These are phyloP conservation scores for Inga laurina DNA, from an alignment of 306 rosid species.

Conservation along the genomic window DNA sequence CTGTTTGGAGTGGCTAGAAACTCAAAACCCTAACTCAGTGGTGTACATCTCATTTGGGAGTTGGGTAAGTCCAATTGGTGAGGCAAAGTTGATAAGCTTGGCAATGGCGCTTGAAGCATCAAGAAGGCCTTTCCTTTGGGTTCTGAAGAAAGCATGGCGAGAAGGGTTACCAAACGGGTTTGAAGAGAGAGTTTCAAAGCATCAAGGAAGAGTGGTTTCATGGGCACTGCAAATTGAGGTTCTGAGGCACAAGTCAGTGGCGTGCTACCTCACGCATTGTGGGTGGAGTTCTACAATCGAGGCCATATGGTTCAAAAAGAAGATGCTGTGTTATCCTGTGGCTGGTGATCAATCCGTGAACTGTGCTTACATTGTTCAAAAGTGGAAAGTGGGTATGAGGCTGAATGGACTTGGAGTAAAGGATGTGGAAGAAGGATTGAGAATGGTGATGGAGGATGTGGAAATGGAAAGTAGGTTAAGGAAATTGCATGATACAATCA, in stretches of 20 bases:
- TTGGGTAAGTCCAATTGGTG: conserved; percentile 85
- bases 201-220: conserved; percentile 55
- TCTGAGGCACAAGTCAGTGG: conserved; percentile 57
- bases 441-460: conserved; percentile 51
- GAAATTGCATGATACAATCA: neutral
- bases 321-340: conserved; percentile 69
- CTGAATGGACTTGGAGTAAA: conserved; percentile 49
- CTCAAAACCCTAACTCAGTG: conserved; percentile 45
- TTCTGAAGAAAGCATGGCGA: conserved; percentile 56
- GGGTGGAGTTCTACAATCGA: conserved; percentile 96
- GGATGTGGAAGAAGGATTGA: conserved; percentile 51
- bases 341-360: conserved; percentile 92
- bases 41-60: conserved; percentile 86
- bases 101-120: conserved; percentile 66
- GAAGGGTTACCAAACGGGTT: conserved; percentile 63
- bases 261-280: conserved; percentile 83
- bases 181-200: conserved; percentile 35
- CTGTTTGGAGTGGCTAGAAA: conserved; percentile 70
- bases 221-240: conserved; percentile 89
- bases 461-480: conserved; percentile 52
- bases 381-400: conserved; percentile 71
- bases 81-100: conserved; percentile 50
- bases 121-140: conserved; percentile 80
- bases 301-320: conserved; percentile 65
- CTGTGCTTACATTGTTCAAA: conserved; percentile 56